Conservation (phyloP, 768 basidiomycete genomes). For the Auricularia sp. region DNA sequence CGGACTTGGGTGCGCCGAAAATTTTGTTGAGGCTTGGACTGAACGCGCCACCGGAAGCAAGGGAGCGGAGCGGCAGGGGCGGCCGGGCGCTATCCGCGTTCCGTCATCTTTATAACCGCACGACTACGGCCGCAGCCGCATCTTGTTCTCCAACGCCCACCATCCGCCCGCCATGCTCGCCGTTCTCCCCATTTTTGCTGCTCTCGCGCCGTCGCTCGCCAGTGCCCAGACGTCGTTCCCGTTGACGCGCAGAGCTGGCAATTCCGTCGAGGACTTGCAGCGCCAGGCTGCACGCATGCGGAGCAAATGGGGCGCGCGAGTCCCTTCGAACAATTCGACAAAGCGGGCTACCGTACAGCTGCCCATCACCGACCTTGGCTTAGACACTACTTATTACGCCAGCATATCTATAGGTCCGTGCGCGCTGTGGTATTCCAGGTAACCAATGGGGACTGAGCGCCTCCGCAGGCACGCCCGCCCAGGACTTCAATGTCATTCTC, state of each 20-base stretch:
- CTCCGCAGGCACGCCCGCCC: neutral
- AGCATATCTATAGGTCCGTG: neutral
- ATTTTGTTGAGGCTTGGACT: too few relatives aligned
- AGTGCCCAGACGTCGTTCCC: neutral
- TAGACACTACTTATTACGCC: neutral
- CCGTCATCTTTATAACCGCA: too few relatives aligned
- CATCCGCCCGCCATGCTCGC: too few relatives aligned
- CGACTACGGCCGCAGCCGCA: too few relatives aligned
- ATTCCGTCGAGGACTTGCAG: neutral
- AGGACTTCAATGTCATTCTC: constrained; percentile 2
- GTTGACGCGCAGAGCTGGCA: neutral
- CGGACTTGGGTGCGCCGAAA: too few relatives aligned
- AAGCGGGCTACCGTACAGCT: neutral
- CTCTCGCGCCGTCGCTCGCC: too few relatives aligned
- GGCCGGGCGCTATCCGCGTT: too few relatives aligned
- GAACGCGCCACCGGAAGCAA: too few relatives aligned
- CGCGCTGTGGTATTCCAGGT: neutral
- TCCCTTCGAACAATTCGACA: neutral
- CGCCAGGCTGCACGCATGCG: neutral
- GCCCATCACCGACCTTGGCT: neutral
- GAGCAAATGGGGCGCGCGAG: neutral
- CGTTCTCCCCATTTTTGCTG: too few relatives aligned
- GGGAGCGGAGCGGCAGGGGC: too few relatives aligned
- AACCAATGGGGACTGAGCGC: neutral
- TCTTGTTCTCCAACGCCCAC: too few relatives aligned